Base-by-base conservation (phyloP, 1,139 yeast species). In the Yamadazyma triangularis region DNA sequence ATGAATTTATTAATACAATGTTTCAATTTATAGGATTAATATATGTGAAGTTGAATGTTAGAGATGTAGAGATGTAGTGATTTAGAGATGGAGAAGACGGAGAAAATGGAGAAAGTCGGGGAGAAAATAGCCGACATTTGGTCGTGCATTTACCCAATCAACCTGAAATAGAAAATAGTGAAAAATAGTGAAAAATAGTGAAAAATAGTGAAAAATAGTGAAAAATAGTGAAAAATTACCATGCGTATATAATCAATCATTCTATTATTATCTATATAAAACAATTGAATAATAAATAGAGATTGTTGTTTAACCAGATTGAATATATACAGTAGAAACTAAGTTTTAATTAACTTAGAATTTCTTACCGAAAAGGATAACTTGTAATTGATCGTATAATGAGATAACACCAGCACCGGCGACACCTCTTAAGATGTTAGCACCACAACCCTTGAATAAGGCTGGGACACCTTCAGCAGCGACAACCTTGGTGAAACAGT, bases 381-480 rank as follows among this genome's bases (percentile, higher is more conserved):
- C 64, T 57, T 68, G 74, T 54, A 68, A 64, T 59, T 68, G 73
- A 58, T 68, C 73, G 59, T 68, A 68, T 60, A 68, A 47, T 63
- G 73, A 68, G 58, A 68, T 66, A 48, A 68, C 73, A 65, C 73
- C 73, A 52, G 74, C 74, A 62, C 73, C 72, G 58, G 73, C 73
- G 53, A 68, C 73, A 68, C 74, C 74, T 67, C 73, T 68, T 58
- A 68, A 65, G 68, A 68, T 68, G 72, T 68, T 68, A 55, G 73
- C 73, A 64, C 69, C 70, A 57, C 73, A 67, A 60, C 74, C 74
- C 64, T 67, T 68, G 71, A 68, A 68, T 58, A 68, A 65, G 48
- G 73, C 66, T 30, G 42, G 45, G 51, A 68, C 53, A 67, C 74
- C 73, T 58, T 68, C 74, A 53, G 73, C 71, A 42, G 73, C 73